phyloP scores from a whole-genome alignment of 2,329 filamentous ascomycete genomes.

The Colletotrichum tabaci region DNA sequence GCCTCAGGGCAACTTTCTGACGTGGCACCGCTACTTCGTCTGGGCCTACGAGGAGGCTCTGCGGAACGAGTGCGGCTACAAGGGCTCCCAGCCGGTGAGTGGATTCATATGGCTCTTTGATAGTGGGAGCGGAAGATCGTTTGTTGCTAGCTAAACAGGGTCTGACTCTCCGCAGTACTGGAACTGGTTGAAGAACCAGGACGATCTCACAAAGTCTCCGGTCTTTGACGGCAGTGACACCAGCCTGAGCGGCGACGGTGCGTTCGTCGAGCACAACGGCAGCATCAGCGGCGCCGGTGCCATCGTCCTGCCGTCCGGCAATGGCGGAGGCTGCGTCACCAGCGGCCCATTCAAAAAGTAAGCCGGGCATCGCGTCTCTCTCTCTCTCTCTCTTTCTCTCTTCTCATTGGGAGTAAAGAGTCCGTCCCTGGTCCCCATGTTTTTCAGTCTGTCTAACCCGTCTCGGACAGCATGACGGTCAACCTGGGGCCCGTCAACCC shows the following conservation, averaged over 20 bases:
- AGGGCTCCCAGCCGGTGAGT: conserved; percentile 41
- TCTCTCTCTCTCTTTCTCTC: too few relatives aligned
- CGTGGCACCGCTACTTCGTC: conserved; percentile 44
- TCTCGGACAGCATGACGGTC: conserved; percentile 52
- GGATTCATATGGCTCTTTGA: too few relatives aligned
- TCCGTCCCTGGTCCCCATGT: too few relatives aligned
- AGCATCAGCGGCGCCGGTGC: conserved; percentile 44
- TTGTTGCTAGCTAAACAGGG: conserved; percentile 3
- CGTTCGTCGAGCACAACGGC: conserved; percentile 47
- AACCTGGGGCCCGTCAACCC: conserved; percentile 57
- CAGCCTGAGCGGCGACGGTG: conserved; percentile 58
- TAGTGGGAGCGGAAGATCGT: conserved; percentile 8
- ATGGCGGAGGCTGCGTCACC: conserved; percentile 53
- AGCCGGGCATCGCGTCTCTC: neutral
- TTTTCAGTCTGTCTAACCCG: conserved; percentile 48
- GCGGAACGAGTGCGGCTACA: conserved; percentile 42
- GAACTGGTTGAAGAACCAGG: conserved; percentile 53
- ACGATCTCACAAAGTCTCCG: conserved; percentile 50
- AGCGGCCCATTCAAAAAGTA: conserved; percentile 50
- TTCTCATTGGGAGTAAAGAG: too few relatives aligned
- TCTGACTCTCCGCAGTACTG: conserved; percentile 49
- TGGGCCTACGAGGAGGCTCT: conserved; percentile 43
- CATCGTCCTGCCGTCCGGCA: conserved; percentile 52
- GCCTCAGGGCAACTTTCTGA: conserved; percentile 40
- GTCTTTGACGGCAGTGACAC: conserved; percentile 58